Evolutionary conservation across 225 moss, liverwort and hornwort genomes (phyloP).

Genomic region (Sphagnum tenellum): DNA sequence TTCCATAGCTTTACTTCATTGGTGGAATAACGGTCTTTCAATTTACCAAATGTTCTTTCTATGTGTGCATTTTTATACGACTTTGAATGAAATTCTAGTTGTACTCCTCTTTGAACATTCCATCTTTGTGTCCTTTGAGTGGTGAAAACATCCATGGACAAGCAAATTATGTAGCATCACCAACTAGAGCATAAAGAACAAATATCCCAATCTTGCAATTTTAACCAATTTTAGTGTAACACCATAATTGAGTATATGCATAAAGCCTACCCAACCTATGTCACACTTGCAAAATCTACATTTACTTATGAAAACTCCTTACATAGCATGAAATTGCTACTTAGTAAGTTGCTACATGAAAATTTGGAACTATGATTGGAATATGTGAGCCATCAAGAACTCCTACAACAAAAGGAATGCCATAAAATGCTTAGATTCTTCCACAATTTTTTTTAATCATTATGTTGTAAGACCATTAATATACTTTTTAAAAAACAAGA

Average conservation of each 20-base stretch:
- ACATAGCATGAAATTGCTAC: not conserved
- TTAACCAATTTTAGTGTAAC: not conserved
- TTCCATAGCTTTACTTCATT: no score
- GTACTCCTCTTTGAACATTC: not conserved
- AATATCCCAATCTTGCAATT: not conserved
- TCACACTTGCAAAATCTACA: not conserved
- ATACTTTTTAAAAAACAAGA: not conserved
- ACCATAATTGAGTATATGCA: not conserved
- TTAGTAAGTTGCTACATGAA: not conserved
- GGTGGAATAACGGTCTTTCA: constrained; percentile 2
- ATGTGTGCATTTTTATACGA: not conserved
- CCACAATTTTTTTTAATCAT: not conserved
- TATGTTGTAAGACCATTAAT: not conserved
- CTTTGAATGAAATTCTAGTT: constrained; percentile 1
- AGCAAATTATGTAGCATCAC: not conserved
- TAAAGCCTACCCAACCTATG: not conserved
- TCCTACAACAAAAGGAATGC: constrained; percentile 2
- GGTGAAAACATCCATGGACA: constrained; percentile 2
- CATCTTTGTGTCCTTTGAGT: not conserved
- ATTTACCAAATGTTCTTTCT: not conserved
- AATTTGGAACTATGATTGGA: not conserved
- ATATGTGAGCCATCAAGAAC: constrained; percentile 5
- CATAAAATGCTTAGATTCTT: not conserved
- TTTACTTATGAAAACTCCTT: not conserved
- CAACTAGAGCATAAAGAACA: not conserved